Evolutionary conservation across 148 eudicot species (phyloP).

Genomic region (Rhododendron ovatum): DNA sequence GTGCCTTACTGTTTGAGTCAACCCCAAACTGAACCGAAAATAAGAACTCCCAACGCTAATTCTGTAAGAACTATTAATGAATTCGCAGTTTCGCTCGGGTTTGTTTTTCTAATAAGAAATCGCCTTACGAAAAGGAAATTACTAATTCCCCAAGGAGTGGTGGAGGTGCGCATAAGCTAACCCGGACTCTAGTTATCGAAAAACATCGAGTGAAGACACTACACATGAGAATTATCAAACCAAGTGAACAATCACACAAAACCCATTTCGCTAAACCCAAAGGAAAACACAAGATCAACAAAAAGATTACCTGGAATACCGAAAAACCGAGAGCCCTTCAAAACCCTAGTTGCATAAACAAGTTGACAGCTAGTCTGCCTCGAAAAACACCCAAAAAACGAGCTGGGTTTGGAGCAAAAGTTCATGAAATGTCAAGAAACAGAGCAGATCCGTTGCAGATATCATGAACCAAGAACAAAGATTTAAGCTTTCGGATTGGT

Average conservation of each 20-base stretch:
- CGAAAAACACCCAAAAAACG: neutral
- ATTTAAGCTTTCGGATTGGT: neutral
- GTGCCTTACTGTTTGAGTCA: neutral
- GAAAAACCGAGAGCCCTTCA: neutral
- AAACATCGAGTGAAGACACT: too few species aligned
- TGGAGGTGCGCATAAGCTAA: too few species aligned
- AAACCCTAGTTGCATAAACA: neutral
- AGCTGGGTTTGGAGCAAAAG: neutral
- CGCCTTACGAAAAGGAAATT: neutral
- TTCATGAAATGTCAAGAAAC: neutral
- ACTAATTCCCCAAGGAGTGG: neutral
- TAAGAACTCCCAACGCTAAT: neutral
- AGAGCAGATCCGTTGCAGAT: neutral
- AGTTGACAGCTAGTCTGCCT: neutral
- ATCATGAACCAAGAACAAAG: neutral
- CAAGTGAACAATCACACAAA: neutral
- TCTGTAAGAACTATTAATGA: neutral
- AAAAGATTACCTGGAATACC: constrained; percentile 1
- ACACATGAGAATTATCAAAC: neutral
- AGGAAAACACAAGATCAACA: neutral
- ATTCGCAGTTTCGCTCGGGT: neutral
- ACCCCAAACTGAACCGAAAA: neutral
- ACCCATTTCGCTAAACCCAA: neutral
- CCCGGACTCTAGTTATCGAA: too few species aligned
- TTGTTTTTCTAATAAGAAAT: neutral